Evolutionary conservation across 441 rosid species (phyloP), one percentile per base, ranked within the genome.

Genomic region (Corymbia citriodora): DNA sequence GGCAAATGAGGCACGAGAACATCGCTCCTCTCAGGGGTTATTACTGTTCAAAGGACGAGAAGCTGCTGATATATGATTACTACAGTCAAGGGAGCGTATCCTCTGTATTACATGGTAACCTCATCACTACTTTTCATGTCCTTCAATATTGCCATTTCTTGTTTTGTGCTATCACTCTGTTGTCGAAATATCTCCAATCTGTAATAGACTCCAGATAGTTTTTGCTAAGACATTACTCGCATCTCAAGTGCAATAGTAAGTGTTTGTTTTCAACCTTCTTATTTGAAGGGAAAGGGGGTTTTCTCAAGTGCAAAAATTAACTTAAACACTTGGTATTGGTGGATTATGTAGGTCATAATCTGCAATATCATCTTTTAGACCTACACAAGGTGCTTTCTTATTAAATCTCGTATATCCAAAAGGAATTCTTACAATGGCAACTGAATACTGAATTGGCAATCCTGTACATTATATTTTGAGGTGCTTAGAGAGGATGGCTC

Each of bases 21-120:
- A 7, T 90, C 3, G 61, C 89, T 52, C 52, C 91, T 40, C 59
- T 87, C 86, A 87, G 87, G 87, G 89, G 48, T 53, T 90, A 90
- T 63, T 90, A 90, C 65, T 90, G 89, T 55, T 90, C 89, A 6
- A 70, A 72, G 89, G 89, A 90, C 2, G 91, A 87, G 87, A 90
- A 90, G 87, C 85, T 90, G 52, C 55, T 90, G 63, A 68, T 90
- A 63, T 68, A 86, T 72, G 91, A 90, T 70, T 40, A 87, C 85
- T 68, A 68, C 63, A 87, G 68, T 27, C 68, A 72, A 87, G 89
- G 89, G 48, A 90, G 91, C 86, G 85, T 90, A 29, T 90, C 91
- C 52, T 87, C 91, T 14, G 52, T 87, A 33, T 49, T 90, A 70
- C 91, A 90, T 33, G 91, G 91, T 90, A 90, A 52, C 7, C 29